Base-by-base conservation (phyloP, 2,329 filamentous ascomycete genomes). In the Scorias spongiosa region DNA sequence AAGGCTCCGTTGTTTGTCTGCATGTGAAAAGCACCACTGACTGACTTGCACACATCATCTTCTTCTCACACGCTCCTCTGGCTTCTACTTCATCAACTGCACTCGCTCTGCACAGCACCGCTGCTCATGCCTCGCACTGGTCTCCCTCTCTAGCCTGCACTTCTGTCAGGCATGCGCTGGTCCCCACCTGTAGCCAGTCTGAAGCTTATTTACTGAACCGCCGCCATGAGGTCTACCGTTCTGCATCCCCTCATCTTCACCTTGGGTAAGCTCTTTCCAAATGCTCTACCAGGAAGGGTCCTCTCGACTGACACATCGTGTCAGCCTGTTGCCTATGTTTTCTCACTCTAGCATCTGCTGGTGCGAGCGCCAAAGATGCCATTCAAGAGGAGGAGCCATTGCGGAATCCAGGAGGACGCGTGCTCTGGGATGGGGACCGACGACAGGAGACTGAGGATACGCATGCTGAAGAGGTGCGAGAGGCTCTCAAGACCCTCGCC, bases 401-500 rank as follows among this genome's bases (percentile, higher is more conserved):
- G 12, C 32, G 32, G 4, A 12, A 36, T 12, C 12, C 4, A 9
- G 11, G 12, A 12, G 15, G 32, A 12, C 11, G 9, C 32, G 15
- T 36, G 32, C 12, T 12, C 12, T 36, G 32, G 32, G 32, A 36
- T 36, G 32, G 32, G 11, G 32, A 36, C 11, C 20, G 20, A 26
- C 20, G 20, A 3, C 20, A 26, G 20, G 32, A 36, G 32, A 15
- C 11, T 12, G 12, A 15, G 15, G 32, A 36, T 36, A 3, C 15
- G 11, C 32, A 36, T 3, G 32, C 40, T 6, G 51, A 71, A 67
- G 29, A 71, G 56, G 51, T 63, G 44, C 43, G 61, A 50, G 56
- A 72, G 49, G 67, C 66, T 8, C 58, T 57, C 37, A 48, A 52
- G 1, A 54, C 66, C 26, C 59, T 71, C 6, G 59, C 55, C 41